phyloP scores from a whole-genome alignment of 2,329 filamentous ascomycete species.

The Lachnellula occidentalis region DNA sequence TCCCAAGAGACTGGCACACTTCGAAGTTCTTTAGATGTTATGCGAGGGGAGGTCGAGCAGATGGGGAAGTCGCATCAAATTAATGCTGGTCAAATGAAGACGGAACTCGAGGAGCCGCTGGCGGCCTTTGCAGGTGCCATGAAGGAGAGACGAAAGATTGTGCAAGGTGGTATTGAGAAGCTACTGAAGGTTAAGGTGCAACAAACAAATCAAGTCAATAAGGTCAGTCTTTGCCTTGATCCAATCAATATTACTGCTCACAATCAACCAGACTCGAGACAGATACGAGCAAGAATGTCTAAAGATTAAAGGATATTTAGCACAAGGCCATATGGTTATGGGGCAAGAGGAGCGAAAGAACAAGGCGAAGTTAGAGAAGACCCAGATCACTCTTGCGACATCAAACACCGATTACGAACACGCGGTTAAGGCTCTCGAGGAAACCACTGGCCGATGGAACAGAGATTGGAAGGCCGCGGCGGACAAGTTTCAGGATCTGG shows the following conservation, averaged over 20 bases:
- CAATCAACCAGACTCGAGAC: conserved; percentile 63
- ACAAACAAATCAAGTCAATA: conserved; percentile 87
- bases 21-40: conserved; percentile 76
- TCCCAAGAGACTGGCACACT: conserved; percentile 83
- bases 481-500: conserved; percentile 98
- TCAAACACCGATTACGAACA: conserved; percentile 92
- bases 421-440: conserved; percentile 87
- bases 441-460: conserved; percentile 94
- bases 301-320: conserved; percentile 96
- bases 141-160: conserved; percentile 95
- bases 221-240: conserved; percentile 48
- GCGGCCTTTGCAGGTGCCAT: conserved; percentile 88
- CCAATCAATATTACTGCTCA: neutral
- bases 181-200: conserved; percentile 88
- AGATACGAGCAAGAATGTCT: conserved; percentile 96
- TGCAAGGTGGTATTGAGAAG: conserved; percentile 91
- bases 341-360: conserved; percentile 98
- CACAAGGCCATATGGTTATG: conserved; percentile 99
- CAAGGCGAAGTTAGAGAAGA: conserved; percentile 98
- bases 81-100: conserved; percentile 92
- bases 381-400: conserved; percentile 86
- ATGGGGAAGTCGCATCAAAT: conserved; percentile 92
- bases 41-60: conserved; percentile 82
- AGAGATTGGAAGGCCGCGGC: conserved; percentile 97
- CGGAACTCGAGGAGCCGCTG: conserved; percentile 88